Conservation (phyloP, 2,329 filamentous ascomycete genomes). For the Nectriaceae sp. region DNA sequence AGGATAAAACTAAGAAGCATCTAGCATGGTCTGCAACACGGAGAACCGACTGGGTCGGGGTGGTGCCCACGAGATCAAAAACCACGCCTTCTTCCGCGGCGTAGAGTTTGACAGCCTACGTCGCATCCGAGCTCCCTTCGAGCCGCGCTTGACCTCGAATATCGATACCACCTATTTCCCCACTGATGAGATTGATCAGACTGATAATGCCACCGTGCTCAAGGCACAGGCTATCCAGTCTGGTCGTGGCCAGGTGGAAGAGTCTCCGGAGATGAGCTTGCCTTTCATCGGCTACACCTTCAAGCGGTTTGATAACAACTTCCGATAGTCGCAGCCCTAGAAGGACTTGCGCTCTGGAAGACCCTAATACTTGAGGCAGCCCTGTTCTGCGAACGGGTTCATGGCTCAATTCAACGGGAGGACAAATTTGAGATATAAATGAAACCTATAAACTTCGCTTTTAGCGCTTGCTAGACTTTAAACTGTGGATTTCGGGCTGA, state of each 20-base stretch:
- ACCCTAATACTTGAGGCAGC: slow-evolving; percentile 2
- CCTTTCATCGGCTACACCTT: slow-evolving; percentile 73
- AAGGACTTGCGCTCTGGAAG: slow-evolving; percentile 5
- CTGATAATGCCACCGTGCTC: slow-evolving; percentile 85
- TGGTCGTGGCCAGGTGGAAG: slow-evolving; percentile 62
- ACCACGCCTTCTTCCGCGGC: slow-evolving; percentile 92
- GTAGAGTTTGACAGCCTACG: slow-evolving; percentile 94
- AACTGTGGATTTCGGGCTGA: slow-evolving; percentile 1
- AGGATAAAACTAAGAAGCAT: not conserved
- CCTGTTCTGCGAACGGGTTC: slow-evolving; percentile 23
- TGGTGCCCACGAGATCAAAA: slow-evolving; percentile 90
- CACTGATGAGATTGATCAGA: slow-evolving; percentile 97
- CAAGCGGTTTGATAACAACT: slow-evolving; percentile 87
- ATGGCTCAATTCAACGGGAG: not conserved
- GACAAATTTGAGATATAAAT: not conserved
- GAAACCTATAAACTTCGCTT: not conserved
- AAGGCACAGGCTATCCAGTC: slow-evolving; percentile 79
- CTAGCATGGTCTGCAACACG: slow-evolving; percentile 87
- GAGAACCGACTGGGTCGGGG: slow-evolving; percentile 87
- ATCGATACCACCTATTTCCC: slow-evolving; percentile 99
- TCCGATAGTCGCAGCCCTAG: slow-evolving; percentile 45
- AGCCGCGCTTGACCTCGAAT: slow-evolving; percentile 88
- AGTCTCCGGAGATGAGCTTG: slow-evolving; percentile 91
- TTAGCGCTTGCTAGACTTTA: slow-evolving; percentile 6
- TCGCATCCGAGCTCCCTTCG: slow-evolving; percentile 91